Evolutionary conservation across 345 rosid species (phyloP).

Genomic region (Arabidopsis suecica): DNA sequence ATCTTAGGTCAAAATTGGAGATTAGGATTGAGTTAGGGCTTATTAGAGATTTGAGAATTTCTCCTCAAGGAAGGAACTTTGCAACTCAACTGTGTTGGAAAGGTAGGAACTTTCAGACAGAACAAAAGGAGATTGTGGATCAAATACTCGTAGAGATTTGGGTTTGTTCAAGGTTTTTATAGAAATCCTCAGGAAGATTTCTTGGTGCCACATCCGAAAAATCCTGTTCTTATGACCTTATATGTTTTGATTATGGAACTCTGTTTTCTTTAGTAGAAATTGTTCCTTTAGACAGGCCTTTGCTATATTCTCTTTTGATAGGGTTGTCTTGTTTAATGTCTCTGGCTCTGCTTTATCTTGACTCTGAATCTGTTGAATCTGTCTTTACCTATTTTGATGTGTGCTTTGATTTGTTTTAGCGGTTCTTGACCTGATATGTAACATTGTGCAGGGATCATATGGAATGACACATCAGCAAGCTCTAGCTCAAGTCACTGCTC

Average conservation of each 20-base stretch:
- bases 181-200: background rate
- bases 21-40: constrained; percentile 27
- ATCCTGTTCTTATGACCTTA: background rate
- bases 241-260: constrained; percentile 11
- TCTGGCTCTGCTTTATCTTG: background rate
- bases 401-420: background rate
- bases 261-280: background rate
- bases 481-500: constrained; percentile 83
- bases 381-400: background rate
- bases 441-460: constrained; percentile 60
- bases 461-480: constrained; percentile 93
- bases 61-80: constrained; percentile 24
- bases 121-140: constrained; percentile 5
- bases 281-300: constrained; percentile 2
- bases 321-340: background rate
- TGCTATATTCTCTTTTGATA: constrained; percentile 15
- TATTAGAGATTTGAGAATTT: constrained; percentile 9
- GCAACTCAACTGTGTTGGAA: constrained; percentile 12
- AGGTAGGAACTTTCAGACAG: constrained; percentile 19
- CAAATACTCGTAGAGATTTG: constrained; percentile 28
- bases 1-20: constrained; percentile 11
- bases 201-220: background rate
- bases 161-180: constrained; percentile 21
- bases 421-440: constrained; percentile 23
- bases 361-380: background rate